phyloP scores from a whole-genome alignment of 192 early-diverging fungal genomes.

The Geranomyces michiganensis region DNA sequence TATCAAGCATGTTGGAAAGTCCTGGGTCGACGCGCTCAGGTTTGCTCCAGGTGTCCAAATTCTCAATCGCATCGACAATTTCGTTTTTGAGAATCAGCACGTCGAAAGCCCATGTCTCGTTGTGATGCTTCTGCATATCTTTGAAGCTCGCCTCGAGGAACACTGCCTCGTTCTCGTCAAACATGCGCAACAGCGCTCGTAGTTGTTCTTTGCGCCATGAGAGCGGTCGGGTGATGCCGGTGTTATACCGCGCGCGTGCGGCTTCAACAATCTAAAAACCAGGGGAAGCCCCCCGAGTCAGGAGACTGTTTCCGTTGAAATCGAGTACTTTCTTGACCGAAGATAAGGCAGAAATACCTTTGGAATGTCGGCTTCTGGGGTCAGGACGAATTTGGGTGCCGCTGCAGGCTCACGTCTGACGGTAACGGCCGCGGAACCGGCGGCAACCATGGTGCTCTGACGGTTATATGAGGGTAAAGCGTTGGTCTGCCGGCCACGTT shows the following conservation, averaged over 20 bases:
- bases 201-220: conserved; percentile 48
- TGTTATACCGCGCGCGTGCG: conserved; percentile 38
- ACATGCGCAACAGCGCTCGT: conserved; percentile 22
- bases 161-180: conserved; percentile 38
- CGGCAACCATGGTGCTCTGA: no score
- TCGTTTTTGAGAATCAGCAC: conserved; percentile 40
- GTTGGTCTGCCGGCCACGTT: no score
- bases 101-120: conserved; percentile 27
- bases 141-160: conserved; percentile 35
- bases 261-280: conserved; percentile 39
- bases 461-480: no score
- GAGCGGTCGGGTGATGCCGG: conserved; percentile 38
- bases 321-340: no score
- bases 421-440: no score
- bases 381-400: no score
- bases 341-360: no score
- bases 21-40: conserved; percentile 24
- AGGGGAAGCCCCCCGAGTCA: no score
- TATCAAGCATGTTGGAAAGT: conserved; percentile 18
- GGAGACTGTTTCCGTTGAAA: no score
- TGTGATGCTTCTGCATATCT: conserved; percentile 34
- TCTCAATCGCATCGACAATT: conserved; percentile 37
- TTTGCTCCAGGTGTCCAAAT: conserved; percentile 43
- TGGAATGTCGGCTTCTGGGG: no score
- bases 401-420: no score